A percentile compares a stretch with the other conserved stretches of the same genome.
Evolutionary conservation across 164 flowering plant genomes (phyloP).

Genomic region (Annona cherimola): DNA sequence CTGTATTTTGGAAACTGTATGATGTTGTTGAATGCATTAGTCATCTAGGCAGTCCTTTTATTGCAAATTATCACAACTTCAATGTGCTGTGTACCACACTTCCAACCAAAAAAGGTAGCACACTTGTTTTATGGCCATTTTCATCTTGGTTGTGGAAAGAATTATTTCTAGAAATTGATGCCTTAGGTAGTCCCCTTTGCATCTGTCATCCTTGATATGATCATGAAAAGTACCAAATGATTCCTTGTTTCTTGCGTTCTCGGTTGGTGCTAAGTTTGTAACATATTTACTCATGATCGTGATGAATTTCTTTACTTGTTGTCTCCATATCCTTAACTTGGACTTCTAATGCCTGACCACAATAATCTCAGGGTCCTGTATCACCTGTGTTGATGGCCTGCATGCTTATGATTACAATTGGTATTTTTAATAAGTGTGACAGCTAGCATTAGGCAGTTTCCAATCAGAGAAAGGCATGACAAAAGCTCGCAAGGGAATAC

Average conservation of each 20-base stretch:
- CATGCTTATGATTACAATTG: background rate
- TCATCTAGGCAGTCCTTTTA: too few relatives aligned
- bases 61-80: too few relatives aligned
- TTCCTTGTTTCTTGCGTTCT: background rate
- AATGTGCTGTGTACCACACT: too few relatives aligned
- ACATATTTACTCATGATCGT: background rate
- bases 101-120: too few relatives aligned
- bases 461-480: slow-evolving; percentile 19
- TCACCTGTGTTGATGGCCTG: background rate
- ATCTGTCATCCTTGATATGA: background rate
- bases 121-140: too few relatives aligned
- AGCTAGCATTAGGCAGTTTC: background rate
- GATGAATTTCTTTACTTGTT: background rate
- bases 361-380: background rate
- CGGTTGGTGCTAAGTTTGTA: background rate
- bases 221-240: background rate
- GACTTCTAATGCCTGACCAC: background rate
- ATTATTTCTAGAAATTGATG: background rate
- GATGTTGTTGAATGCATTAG: background rate
- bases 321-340: background rate
- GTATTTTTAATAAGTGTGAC: background rate
- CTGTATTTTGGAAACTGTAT: background rate
- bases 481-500: slow-evolving; percentile 17
- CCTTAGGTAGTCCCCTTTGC: background rate
- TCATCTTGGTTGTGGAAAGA: too few relatives aligned